Evolutionary conservation across 768 basidiomycete genomes (phyloP), one percentile per base, ranked within the genome.

Genomic region (Lentinus brumalis): DNA sequence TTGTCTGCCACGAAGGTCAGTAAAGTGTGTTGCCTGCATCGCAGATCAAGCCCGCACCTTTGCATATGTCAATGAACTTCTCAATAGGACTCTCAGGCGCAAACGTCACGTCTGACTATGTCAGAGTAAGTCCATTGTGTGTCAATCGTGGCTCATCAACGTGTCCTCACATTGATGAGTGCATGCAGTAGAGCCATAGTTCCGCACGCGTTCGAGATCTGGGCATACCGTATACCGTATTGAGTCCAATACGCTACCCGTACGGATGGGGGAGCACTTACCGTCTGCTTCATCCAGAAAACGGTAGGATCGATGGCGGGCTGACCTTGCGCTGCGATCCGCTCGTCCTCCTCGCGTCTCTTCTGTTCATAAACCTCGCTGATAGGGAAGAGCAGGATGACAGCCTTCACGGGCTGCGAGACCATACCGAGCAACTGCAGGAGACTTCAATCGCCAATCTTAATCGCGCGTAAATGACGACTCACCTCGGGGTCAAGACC

Each of bases 221-320:
- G 46, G 21, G 31, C 26, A 51, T 21, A 16, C 16, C 35, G 14
- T 31, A 51, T 21, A 16, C 16, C 35, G 14, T 3, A 38, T 18
- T 41, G 26, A 39, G 21, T 35, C 45, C 15, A n/a, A 14, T 39
- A 50, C 3, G 1, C 49, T 14, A 2, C 1, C 10, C 11, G 18
- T 31, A 14, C 8, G 21, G 21, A 49, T 7, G 3, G n/a, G 18
- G 14, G 21, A 56, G 47, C 32, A 70, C 81, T 35, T 57, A 92
- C 94, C 53, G 91, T 96, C 72, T 97, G 95, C 73, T 93, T 94
- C 77, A 96, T 92, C 83, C 86, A 97, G 66, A 95, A 77, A 5
- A 96, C 75, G 0, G 84, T 85, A 5, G 83, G 81, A 66, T 92
- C 86, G 4, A 91, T 68, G 0, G 75, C 72, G 10, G 74, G 77